These are phyloP conservation scores for Leucocoprinus birnbaumii DNA, from an alignment of 768 basidiomycete species.

Conservation along the genomic window DNA sequence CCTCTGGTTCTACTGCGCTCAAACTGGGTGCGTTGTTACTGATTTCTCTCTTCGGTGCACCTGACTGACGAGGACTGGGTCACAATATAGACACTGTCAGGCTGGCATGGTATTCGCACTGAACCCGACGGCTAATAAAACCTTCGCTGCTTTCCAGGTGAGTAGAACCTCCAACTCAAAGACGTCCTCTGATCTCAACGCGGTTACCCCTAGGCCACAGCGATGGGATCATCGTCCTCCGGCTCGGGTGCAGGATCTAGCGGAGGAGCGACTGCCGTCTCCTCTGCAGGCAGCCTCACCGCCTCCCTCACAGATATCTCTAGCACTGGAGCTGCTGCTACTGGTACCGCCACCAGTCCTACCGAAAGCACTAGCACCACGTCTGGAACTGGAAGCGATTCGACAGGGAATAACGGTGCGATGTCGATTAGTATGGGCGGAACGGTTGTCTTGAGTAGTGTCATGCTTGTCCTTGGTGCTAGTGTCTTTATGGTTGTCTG, in stretches of 20 bases:
- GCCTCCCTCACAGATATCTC: too few relatives aligned
- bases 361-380: too few relatives aligned
- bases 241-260: background rate
- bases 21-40: constrained; percentile 29
- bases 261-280: too few relatives aligned
- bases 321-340: too few relatives aligned
- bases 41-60: background rate
- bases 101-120: constrained; percentile 55
- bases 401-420: too few relatives aligned
- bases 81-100: constrained; percentile 36
- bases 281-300: too few relatives aligned
- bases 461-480: background rate
- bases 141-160: constrained; percentile 36
- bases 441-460: background rate
- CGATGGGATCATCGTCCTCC: background rate
- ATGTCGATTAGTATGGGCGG: too few relatives aligned
- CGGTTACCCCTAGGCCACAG: background rate
- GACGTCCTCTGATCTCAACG: too few relatives aligned
- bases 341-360: too few relatives aligned
- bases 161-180: background rate
- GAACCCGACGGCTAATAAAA: constrained; percentile 45
- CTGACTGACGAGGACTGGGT: background rate
- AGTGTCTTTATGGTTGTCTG: background rate
- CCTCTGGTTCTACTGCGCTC: constrained; percentile 56
- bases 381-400: too few relatives aligned